These are phyloP conservation scores for Lachancea lanzarotensis DNA, from an alignment of 805 yeast genomes.

Conservation along the genomic window DNA sequence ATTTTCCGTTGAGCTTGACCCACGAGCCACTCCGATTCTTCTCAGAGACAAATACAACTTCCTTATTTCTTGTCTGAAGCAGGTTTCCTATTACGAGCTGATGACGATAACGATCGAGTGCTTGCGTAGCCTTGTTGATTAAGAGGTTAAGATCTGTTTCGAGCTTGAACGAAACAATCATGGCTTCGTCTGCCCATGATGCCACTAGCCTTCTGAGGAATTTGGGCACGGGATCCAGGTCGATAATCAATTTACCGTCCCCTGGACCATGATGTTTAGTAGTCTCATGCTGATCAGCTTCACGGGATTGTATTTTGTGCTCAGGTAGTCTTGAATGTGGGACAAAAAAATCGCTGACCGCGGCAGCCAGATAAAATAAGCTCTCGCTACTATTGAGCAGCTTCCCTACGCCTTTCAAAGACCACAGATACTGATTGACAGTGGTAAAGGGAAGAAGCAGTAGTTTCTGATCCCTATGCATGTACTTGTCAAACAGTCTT, in stretches of 20 bases:
- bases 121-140: conserved; percentile 67
- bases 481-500: conserved; percentile 34
- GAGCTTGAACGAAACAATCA: conserved; percentile 89
- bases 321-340: conserved; percentile 82
- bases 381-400: conserved; percentile 55
- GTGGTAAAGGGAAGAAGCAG: conserved; percentile 85
- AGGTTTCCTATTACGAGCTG: conserved; percentile 93
- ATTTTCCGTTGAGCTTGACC: conserved; percentile 42
- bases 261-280: conserved; percentile 20
- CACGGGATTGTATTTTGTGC: conserved; percentile 88
- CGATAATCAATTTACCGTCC: conserved; percentile 69
- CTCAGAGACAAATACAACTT: conserved; percentile 70
- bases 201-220: conserved; percentile 82
- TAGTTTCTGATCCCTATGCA: conserved; percentile 24
- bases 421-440: conserved; percentile 87
- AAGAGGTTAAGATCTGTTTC: conserved; percentile 78
- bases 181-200: conserved; percentile 90
- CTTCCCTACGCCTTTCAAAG: conserved; percentile 61
- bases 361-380: conserved; percentile 88
- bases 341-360: conserved; percentile 92
- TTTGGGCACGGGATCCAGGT: conserved; percentile 94
- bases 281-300: conserved; percentile 34
- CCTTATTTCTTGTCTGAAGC: conserved; percentile 77
- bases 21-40: conserved; percentile 35
- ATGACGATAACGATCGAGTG: conserved; percentile 80